phyloP scores from a whole-genome alignment of 2,329 filamentous ascomycete species.

The Talaromyces sp. region DNA sequence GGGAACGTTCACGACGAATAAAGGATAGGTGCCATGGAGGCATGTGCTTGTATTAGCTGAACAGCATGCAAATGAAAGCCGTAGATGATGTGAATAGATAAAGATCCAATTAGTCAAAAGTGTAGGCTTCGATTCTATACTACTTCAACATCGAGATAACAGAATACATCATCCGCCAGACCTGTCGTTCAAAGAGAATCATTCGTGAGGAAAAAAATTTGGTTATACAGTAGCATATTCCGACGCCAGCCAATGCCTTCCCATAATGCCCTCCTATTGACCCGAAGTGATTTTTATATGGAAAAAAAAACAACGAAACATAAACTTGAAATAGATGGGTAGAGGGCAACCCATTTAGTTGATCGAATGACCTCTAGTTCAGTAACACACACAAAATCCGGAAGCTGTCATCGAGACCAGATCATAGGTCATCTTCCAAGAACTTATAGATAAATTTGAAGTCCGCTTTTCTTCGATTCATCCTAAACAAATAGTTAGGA shows the following conservation, averaged over 20 bases:
- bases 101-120: background rate
- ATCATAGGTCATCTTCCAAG: slow-evolving; percentile 82
- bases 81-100: background rate
- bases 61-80: no score
- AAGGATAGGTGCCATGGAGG: background rate
- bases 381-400: background rate
- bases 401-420: background rate
- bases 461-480: slow-evolving; percentile 96
- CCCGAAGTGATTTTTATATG: slow-evolving; percentile 6
- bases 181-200: background rate
- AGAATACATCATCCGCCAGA: background rate
- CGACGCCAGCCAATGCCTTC: slow-evolving; percentile 14
- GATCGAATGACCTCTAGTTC: slow-evolving; percentile 6
- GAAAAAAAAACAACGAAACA: slow-evolving; percentile 4
- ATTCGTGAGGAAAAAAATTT: background rate
- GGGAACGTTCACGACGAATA: background rate
- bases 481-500: slow-evolving; percentile 57
- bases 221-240: slow-evolving; percentile 7
- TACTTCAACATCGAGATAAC: background rate
- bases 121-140: background rate
- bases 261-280: slow-evolving; percentile 4
- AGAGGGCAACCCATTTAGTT: background rate
- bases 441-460: slow-evolving; percentile 99
- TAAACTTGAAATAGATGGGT: background rate
- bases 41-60: background rate